Evolutionary conservation across 2,329 filamentous ascomycete genomes (phyloP).

Genomic region (Trichoderma pleuroti): DNA sequence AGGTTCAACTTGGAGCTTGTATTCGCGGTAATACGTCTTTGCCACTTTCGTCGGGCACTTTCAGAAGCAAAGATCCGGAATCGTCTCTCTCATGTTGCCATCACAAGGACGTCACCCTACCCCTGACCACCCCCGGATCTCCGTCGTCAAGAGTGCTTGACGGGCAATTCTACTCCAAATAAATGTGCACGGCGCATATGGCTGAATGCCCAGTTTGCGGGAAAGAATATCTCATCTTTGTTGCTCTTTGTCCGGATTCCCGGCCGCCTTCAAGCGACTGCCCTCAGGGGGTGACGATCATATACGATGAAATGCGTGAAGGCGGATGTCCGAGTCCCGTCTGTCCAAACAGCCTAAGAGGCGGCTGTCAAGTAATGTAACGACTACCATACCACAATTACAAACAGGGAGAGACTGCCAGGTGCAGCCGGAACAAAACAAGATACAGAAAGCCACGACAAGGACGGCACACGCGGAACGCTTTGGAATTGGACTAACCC

Average conservation of each 20-base stretch:
- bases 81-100: conserved; percentile 24
- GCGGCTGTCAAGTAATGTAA: conserved; percentile 55
- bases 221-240: conserved; percentile 56
- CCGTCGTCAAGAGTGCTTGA: conserved; percentile 22
- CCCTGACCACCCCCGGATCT: conserved; percentile 21
- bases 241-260: conserved; percentile 52
- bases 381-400: neutral
- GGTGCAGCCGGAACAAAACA: neutral
- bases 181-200: conserved; percentile 59
- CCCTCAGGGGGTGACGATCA: conserved; percentile 40
- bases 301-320: conserved; percentile 47
- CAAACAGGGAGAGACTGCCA: neutral
- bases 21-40: neutral
- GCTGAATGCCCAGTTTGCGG: conserved; percentile 57
- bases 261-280: conserved; percentile 48
- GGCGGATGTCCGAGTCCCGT: conserved; percentile 56
- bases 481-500: neutral
- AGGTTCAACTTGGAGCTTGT: neutral
- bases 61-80: conserved; percentile 17
- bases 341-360: conserved; percentile 56
- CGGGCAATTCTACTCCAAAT: conserved; percentile 32
- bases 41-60: neutral
- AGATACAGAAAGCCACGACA: conserved; percentile 1
- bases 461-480: conserved; percentile 16
- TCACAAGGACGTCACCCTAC: conserved; percentile 15